phyloP scores from a whole-genome alignment of 257 asterid genomes.

The Solanum corneliomulleri region DNA sequence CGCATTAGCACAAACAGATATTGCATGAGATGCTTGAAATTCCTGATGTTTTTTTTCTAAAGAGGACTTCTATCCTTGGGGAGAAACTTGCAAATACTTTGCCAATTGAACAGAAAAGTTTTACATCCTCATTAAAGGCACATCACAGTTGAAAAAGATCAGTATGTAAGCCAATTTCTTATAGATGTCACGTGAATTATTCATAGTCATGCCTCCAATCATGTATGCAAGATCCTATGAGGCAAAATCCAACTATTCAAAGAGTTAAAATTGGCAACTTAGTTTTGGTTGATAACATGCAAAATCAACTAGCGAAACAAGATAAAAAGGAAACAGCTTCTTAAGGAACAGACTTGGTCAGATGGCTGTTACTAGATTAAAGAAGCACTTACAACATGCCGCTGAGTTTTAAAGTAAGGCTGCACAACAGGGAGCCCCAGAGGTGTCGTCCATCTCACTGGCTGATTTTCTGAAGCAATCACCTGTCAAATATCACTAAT shows the following conservation, averaged over 20 bases:
- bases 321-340: neutral
- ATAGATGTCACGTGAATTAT: neutral
- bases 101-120: neutral
- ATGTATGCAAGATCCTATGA: neutral
- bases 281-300: neutral
- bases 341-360: neutral
- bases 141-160: neutral
- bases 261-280: neutral
- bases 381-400: constrained; percentile 56
- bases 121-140: neutral
- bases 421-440: constrained; percentile 97
- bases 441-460: constrained; percentile 93
- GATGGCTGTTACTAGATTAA: neutral
- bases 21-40: neutral
- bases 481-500: constrained; percentile 31
- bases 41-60: neutral
- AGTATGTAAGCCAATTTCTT: neutral
- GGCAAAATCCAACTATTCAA: neutral
- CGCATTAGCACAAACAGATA: neutral
- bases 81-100: neutral
- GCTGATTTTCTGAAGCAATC: constrained; percentile 78
- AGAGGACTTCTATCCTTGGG: neutral
- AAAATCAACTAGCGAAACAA: neutral
- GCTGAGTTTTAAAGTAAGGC: constrained; percentile 75
- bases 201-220: neutral